Evolutionary conservation across 2,329 filamentous ascomycete genomes (phyloP).

Genomic region (Teratosphaeria destructans): DNA sequence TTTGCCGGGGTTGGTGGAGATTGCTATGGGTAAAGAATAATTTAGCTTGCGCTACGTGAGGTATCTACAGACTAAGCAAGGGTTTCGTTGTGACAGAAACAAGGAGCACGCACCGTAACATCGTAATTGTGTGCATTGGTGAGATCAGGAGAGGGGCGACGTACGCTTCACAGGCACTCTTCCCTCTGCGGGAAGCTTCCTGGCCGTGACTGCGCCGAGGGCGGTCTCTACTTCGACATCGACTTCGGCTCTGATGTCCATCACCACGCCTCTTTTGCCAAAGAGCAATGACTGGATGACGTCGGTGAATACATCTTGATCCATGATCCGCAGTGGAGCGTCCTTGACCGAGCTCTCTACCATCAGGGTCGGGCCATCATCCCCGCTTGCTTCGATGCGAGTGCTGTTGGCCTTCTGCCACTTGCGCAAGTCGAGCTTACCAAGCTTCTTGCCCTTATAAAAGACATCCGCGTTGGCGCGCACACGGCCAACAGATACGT

Average conservation of each 20-base stretch:
- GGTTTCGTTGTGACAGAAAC: background rate
- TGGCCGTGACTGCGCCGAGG: conserved; percentile 69
- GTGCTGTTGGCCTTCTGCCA: conserved; percentile 82
- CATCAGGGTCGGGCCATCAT: conserved; percentile 48
- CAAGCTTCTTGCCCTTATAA: conserved; percentile 68
- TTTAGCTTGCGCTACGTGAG: background rate
- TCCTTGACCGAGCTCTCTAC: conserved; percentile 69
- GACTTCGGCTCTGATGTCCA: conserved; percentile 69
- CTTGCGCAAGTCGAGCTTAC: conserved; percentile 63
- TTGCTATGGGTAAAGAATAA: background rate
- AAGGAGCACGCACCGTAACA: background rate
- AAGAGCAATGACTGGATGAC: conserved; percentile 76
- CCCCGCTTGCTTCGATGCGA: conserved; percentile 44
- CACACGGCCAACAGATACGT: conserved; percentile 66
- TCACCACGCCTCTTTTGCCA: conserved; percentile 48
- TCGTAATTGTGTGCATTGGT: background rate
- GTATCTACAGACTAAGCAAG: conserved; percentile 1
- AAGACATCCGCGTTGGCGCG: conserved; percentile 70
- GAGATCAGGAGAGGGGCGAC: conserved; percentile 24
- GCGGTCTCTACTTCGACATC: conserved; percentile 75
- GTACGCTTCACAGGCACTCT: conserved; percentile 87
- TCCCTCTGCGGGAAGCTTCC: conserved; percentile 73
- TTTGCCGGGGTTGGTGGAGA: conserved; percentile 5
- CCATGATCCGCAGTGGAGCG: conserved; percentile 71
- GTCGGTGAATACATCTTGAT: conserved; percentile 66